Evolutionary conservation across 2,329 filamentous ascomycete genomes (phyloP), one percentile per base, ranked within the genome.

Genomic region (Microsporum canis): DNA sequence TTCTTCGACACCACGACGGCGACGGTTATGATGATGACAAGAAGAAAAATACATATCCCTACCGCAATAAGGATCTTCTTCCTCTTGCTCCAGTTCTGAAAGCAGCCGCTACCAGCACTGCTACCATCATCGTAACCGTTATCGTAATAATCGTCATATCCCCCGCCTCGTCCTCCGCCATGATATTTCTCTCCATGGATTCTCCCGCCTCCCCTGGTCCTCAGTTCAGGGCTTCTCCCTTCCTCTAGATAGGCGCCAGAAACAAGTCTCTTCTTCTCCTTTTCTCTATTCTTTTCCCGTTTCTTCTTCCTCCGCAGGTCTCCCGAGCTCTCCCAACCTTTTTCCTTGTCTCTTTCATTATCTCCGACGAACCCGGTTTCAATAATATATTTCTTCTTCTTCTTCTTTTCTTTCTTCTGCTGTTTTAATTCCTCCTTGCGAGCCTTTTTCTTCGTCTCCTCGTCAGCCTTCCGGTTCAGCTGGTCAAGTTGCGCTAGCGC

Each of bases 191-290:
- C 79, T 47, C 69, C 70, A 41, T 71, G 68, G 64, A 72, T 69
- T 29, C 47, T 80, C 76, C 62, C 59, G 77, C 73, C 65, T 69
- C 65, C 80, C 75, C 68, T 80, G 75, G 68, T 81, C 77, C 64
- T 80, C 75, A 72, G 80, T 77, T 71, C 81, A 69, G 74, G 69
- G 53, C 69, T 71, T 41, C 72, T 77, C 0, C 86, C 87, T 70
- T 89, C 87, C 68, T 89, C 87, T 66, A 88, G 76, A 17, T 87
- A 74, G 0, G 85, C 84, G 23, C 86, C 87, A 64, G 87, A 89
- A 23, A 87, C 85, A n/a, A 88, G 78, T 63, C 87, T 77, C 61
- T 79, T 79, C 68, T 84, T 83, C 65, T 62, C 67, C 63, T 60
- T 71, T 62, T 64, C 68, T 59, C 51, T 68, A 60, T 58, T 62